Evolutionary conservation across 495 filamentous ascomycete species (phyloP), one percentile per base, ranked within the genome.

Genomic region (Aspergillus cavernicola): DNA sequence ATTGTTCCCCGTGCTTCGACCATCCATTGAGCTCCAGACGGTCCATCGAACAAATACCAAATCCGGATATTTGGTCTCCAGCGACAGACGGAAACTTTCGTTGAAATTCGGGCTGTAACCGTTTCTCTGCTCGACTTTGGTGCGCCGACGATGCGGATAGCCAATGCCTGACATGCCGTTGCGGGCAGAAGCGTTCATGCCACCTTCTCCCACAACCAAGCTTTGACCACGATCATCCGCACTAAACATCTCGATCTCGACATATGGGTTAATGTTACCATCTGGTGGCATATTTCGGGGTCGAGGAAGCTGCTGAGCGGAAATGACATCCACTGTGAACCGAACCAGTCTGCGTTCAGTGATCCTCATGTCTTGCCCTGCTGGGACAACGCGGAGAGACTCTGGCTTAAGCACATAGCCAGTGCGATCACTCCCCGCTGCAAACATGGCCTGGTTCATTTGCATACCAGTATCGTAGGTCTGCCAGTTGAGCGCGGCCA

Each of bases 401-500:
- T 86, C 79, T 6, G 93, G 93, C 68, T 98, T 98, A 33, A 97
- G 80, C 19, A 97, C 89, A 58, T 96, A 98, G 18, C 93, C 93
- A 8, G 86, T 86, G 44, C 84, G 82, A 69, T 96, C 93, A 18
- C 82, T 83, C 24, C 90, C 90, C 44, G 89, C 86, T n/a, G 89
- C 87, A 68, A 97, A 98, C 93, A 98, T 98, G 55, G 93, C 93
- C 48, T 92, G 88, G 60, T 97, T 97, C 65, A 97, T 75, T 66
- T 97, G 91, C 84, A 95, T 90, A 13, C 89, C 87, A 24, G 91
- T 77, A 60, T 97, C 93, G 60, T 93, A 97, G 0, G 92, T 98
- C 67, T 98, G 93, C 93, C 93, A 98, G 67, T 98, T 98, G 56
- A 96, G 76, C 1, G 93, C 93, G 3, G 84, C 89, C 92, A 97